These are phyloP conservation scores for Choanephora cucurbitarum DNA, from an alignment of 371 early-diverging fungal species.

Conservation along the genomic window DNA sequence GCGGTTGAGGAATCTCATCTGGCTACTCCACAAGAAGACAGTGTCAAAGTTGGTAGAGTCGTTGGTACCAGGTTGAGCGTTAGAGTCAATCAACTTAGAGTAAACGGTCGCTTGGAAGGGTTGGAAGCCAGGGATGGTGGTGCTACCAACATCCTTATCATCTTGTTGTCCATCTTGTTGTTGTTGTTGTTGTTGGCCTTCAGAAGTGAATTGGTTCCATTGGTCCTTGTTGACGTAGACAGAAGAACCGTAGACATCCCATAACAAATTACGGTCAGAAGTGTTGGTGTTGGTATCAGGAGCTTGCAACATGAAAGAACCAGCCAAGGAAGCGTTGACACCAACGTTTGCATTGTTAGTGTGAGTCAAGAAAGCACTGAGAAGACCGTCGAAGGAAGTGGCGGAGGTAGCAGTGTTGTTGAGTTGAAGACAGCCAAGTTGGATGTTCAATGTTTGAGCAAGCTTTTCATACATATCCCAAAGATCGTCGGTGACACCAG, in stretches of 20 bases:
- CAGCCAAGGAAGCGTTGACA: constrained; percentile 21
- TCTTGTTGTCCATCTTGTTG: no score
- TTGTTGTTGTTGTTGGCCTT: constrained; percentile 4
- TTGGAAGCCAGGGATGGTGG: constrained; percentile 10
- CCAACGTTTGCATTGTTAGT: constrained; percentile 1
- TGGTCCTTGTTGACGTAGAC: constrained; percentile 23
- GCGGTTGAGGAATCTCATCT: neutral
- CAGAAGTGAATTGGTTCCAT: constrained; percentile 24
- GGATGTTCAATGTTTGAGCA: constrained; percentile 13
- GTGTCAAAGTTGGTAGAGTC: constrained; percentile 16
- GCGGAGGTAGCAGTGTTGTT: constrained; percentile 10
- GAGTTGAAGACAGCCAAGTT: constrained; percentile 20
- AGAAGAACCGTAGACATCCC: constrained; percentile 24
- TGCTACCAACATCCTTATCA: constrained; percentile 14
- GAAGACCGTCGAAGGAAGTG: constrained; percentile 15
- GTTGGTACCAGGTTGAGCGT: constrained; percentile 20
- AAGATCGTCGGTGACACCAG: constrained; percentile 21
- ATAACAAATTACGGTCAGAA: constrained; percentile 8
- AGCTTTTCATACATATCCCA: constrained; percentile 11
- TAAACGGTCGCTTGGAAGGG: constrained; percentile 16
- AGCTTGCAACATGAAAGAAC: constrained; percentile 12
- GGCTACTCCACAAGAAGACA: constrained; percentile 21
- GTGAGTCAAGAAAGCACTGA: constrained; percentile 17
- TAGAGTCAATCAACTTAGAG: constrained; percentile 23
- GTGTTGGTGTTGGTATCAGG: constrained; percentile 10